A percentile compares a stretch with the other conserved stretches of the same genome.
Conservation (phyloP, 176 grass and related monocot genomes). For the Eleusine indica region DNA sequence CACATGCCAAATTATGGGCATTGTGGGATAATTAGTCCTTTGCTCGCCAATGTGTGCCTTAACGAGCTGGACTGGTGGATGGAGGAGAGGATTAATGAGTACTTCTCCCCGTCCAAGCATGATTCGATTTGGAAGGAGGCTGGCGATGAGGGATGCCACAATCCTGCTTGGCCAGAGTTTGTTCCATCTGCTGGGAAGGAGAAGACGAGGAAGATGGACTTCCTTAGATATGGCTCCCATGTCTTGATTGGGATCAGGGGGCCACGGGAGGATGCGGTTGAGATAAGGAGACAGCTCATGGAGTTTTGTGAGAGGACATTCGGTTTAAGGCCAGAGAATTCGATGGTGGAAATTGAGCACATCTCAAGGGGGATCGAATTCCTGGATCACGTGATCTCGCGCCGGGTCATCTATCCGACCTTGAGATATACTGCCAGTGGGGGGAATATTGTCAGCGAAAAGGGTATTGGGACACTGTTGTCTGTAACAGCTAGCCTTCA, state of each 20-base stretch:
- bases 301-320: slow-evolving; percentile 77
- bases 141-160: slow-evolving; percentile 72
- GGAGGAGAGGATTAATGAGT: slow-evolving; percentile 75
- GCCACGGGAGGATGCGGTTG: slow-evolving; percentile 75
- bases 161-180: slow-evolving; percentile 95
- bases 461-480: slow-evolving; percentile 80
- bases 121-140: slow-evolving; percentile 83
- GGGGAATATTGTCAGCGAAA: slow-evolving; percentile 78
- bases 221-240: slow-evolving; percentile 75
- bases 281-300: slow-evolving; percentile 71
- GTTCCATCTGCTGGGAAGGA: slow-evolving; percentile 65
- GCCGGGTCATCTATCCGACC: slow-evolving; percentile 87
- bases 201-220: slow-evolving; percentile 92
- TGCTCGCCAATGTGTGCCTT: slow-evolving; percentile 87
- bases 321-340: slow-evolving; percentile 78
- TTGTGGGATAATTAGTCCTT: slow-evolving; percentile 82
- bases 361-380: slow-evolving; percentile 94
- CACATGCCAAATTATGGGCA: slow-evolving; percentile 67
- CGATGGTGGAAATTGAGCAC: slow-evolving; percentile 87
- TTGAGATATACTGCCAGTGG: slow-evolving; percentile 81
- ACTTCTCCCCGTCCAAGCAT: slow-evolving; percentile 74
- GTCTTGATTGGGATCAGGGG: slow-evolving; percentile 88
- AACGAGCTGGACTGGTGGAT: slow-evolving; percentile 88
- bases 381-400: slow-evolving; percentile 86
- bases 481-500: slow-evolving; percentile 85